Evolutionary conservation across 2,329 filamentous ascomycete genomes (phyloP), one percentile per base, ranked within the genome.

Genomic region (Myriosclerotinia duriaeana): DNA sequence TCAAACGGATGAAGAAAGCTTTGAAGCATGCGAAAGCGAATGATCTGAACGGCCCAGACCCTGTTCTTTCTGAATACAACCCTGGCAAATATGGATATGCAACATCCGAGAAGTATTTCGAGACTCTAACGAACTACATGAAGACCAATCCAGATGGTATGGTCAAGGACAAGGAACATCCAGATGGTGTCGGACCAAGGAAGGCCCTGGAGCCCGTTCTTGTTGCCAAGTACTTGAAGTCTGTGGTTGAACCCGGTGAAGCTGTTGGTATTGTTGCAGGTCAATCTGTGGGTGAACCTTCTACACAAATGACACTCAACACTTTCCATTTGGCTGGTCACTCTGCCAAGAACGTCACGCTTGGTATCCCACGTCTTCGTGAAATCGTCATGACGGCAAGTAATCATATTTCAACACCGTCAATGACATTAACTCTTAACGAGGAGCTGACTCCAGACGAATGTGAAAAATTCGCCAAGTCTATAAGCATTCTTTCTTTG

Each of bases 251-350:
- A 74, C 92, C 95, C 38, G 95, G 95, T 55, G 96, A 99, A 80
- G 94, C 95, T 36, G 93, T 99, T 36, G 95, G 95, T 71, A 96
- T 99, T 70, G 92, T 99, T 67, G 96, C 96, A 61, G 93, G 93
- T 12, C 95, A 99, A 79, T 98, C 94, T 42, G 89, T 99, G 53
- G 95, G 95, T 76, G 96, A 99, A 77, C 95, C 96, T 11, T 97
- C 93, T 2, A 99, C 95, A 14, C 95, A 99, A 78, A 99, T 99
- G 96, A 99, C 96, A 9, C 82, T 99, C 65, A 99, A 99, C 80
- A 99, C 96, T 38, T 99, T 99, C 86, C 95, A 99, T 85, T 91
- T 99, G 86, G 95, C 95, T 78, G 95, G 95, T 76, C 94, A 98
- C 82, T 93, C 95, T 26, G 90, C 95, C 40, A 98, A 97, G 84